These are phyloP conservation scores for Fomitopsis betulina DNA, from an alignment of 1,284 basidiomycete genomes.

Conservation along the genomic window DNA sequence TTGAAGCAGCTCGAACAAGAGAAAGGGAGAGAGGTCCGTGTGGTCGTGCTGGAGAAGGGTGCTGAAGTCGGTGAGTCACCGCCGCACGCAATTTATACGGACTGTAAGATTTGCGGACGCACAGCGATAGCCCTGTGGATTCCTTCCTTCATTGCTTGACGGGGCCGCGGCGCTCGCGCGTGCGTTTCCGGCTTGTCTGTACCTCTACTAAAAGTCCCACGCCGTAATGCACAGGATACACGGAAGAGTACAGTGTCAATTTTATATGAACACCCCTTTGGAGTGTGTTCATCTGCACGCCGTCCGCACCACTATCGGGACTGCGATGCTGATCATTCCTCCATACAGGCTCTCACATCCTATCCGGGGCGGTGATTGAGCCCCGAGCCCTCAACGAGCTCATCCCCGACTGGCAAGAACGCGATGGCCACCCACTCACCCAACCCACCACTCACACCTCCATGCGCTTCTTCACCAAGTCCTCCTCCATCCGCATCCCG, in stretches of 20 bases:
- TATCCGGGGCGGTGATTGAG: constrained; percentile 96
- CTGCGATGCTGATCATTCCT: background rate
- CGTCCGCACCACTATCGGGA: background rate
- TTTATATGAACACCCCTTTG: no score
- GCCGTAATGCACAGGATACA: no score
- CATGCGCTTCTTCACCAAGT: constrained; percentile 87
- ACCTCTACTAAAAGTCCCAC: no score
- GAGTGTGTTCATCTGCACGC: no score
- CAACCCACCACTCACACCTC: constrained; percentile 77
- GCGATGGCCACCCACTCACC: constrained; percentile 59
- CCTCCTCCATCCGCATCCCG: constrained; percentile 77
- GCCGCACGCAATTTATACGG: background rate
- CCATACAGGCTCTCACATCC: constrained; percentile 85
- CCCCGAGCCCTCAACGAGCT: constrained; percentile 90
- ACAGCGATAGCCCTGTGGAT: background rate
- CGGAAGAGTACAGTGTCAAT: no score
- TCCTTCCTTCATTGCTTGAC: no score
- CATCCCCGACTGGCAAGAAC: constrained; percentile 79
- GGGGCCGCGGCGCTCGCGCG: no score
- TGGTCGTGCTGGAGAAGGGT: constrained; percentile 96
- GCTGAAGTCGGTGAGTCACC: constrained; percentile 76
- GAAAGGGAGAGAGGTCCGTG: constrained; percentile 77
- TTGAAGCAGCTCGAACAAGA: constrained; percentile 91
- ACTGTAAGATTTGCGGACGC: background rate
- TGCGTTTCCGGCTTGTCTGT: no score